A percentile compares a stretch with the other conserved stretches of the same genome.
phyloP scores from a whole-genome alignment of 2,329 filamentous ascomycete species.

The Aspergillus eucalypticola region DNA sequence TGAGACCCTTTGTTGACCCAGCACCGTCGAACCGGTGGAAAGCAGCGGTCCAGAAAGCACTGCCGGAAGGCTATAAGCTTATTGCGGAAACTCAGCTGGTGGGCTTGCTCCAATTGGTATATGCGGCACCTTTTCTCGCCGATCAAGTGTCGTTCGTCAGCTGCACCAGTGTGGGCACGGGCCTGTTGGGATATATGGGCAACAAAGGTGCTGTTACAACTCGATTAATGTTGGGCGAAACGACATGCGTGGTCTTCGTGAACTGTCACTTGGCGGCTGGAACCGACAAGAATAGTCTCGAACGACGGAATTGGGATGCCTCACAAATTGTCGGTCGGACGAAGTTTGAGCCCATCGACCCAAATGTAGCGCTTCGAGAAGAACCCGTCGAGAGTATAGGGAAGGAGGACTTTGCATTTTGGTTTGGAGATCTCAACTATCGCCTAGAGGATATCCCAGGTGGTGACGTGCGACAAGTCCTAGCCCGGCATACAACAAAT shows the following conservation, averaged over 20 bases:
- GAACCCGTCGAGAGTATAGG: conserved; percentile 65
- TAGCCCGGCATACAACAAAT: conserved; percentile 78
- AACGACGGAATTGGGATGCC: conserved; percentile 88
- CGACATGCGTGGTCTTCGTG: conserved; percentile 83
- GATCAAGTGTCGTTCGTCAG: conserved; percentile 78
- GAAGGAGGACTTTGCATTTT: conserved; percentile 91
- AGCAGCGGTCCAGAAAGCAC: conserved; percentile 67
- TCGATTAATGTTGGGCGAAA: conserved; percentile 82
- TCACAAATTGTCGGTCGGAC: conserved; percentile 74
- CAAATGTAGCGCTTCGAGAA: conserved; percentile 63
- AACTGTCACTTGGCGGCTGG: conserved; percentile 92
- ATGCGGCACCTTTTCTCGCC: conserved; percentile 75
- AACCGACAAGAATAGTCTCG: conserved; percentile 71
- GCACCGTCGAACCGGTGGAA: conserved; percentile 77
- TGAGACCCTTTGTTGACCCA: conserved; percentile 74
- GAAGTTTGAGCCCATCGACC: conserved; percentile 73
- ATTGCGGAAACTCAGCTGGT: conserved; percentile 82
- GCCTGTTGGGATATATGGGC: conserved; percentile 87
- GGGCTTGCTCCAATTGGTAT: conserved; percentile 80
- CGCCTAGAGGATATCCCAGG: conserved; percentile 84
- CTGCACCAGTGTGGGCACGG: conserved; percentile 81
- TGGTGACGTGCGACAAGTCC: conserved; percentile 80
- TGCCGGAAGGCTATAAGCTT: conserved; percentile 75
- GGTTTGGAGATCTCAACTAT: conserved; percentile 96
- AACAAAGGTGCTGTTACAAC: conserved; percentile 91